Base-by-base conservation (phyloP, 2,329 filamentous ascomycete genomes). In the Fusarium falciforme region DNA sequence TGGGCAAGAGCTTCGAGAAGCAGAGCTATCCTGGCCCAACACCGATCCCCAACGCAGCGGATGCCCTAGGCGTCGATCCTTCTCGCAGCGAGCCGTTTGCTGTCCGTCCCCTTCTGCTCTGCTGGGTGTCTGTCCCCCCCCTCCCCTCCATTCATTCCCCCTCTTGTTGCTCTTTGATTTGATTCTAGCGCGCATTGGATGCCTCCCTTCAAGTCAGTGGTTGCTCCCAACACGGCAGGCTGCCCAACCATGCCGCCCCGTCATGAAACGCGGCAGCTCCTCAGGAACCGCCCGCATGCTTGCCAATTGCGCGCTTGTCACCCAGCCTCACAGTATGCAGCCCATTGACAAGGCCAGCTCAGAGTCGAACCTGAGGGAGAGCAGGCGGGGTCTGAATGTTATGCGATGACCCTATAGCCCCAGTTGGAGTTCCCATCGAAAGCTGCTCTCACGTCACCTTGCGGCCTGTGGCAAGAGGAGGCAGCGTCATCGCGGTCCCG, bases 1-100 rank as follows among this genome's bases (percentile, higher is more conserved):
- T 67, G 66, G 58, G 55, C 8, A 22, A 68, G 58, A 60, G 38
- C 70, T 78, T 78, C 76, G 74, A 68, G 76, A 78, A 78, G 76
- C 67, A 71, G 61, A 76, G 71, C 54, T 66, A 76, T 71, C 76
- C 73, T 66, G 67, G 70, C 62, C 58, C 22, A 49, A 54, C 29
- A 29, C 59, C 58, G 60, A 67, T 64, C 67, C 72, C 75, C 76
- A 76, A 67, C 58, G 62, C 64, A 68, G 62, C 44, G 74, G 76
- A 66, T 27, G 74, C 77, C 73, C 76, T 77, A 67, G 75, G 61
- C 69, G 77, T 78, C 75, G 77, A 78, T 78, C 76, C 60, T 68
- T 74, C 67, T 71, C 65, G 69, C 63, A 75, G 65, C 68, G 67
- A 63, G 57, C 44, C n/a, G 54, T 36, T 44, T 54, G 66, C 63